Evolutionary conservation across 2,329 filamentous ascomycete species (phyloP).

Genomic region (Aspergillus sp.): DNA sequence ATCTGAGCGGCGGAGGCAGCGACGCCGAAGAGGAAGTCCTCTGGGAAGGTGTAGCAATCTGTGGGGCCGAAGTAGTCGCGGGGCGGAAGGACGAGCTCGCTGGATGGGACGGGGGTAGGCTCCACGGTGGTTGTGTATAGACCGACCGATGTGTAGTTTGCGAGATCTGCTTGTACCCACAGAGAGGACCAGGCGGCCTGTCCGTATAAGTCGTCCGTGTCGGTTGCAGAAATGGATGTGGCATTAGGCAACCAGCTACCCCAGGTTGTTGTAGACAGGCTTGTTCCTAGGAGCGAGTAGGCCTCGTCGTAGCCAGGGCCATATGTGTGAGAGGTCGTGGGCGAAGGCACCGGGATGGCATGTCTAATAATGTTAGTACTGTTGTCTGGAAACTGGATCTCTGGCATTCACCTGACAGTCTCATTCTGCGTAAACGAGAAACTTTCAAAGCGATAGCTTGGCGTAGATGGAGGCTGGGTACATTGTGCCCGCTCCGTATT

Average conservation of each 20-base stretch:
- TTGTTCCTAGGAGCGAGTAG: background rate
- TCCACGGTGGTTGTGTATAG: constrained; percentile 58
- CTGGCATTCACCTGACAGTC: background rate
- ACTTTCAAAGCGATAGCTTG: background rate
- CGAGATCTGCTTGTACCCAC: constrained; percentile 36
- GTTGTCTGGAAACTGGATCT: background rate
- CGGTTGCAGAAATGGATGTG: constrained; percentile 4
- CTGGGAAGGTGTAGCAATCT: constrained; percentile 37
- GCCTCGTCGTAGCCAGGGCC: background rate
- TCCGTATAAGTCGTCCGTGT: constrained; percentile 34
- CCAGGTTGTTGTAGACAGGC: constrained; percentile 1
- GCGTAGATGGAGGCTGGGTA: background rate
- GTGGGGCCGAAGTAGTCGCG: constrained; percentile 54
- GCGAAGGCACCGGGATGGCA: background rate
- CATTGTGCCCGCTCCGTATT: background rate
- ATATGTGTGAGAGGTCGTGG: background rate
- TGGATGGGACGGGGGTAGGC: constrained; percentile 59
- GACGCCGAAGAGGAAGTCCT: constrained; percentile 50
- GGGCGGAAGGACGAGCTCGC: constrained; percentile 61
- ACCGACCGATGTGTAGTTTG: constrained; percentile 40
- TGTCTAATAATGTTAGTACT: background rate
- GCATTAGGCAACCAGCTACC: constrained; percentile 8
- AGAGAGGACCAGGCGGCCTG: constrained; percentile 43
- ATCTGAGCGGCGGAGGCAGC: constrained; percentile 50
- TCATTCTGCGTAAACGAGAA: constrained; percentile 6